Percentiles rank a stretch among this genome's conserved stretches.
Conservation (phyloP, 2,329 filamentous ascomycete genomes). For the Didymella lethalis region DNA sequence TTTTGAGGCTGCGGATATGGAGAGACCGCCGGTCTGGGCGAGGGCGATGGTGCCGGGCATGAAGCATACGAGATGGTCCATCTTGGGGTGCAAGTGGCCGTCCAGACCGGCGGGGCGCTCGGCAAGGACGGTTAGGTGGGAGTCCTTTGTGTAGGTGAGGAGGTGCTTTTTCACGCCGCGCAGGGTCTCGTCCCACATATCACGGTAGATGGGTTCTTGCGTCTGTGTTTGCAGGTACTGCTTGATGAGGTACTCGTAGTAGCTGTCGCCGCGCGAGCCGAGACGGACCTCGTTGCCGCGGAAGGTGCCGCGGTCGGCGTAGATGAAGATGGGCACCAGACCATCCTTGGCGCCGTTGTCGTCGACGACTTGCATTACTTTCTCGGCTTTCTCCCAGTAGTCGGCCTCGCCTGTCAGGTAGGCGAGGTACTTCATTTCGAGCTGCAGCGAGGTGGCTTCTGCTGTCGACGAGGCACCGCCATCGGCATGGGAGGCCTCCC, state of each 20-base stretch:
- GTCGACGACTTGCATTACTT: slow-evolving; percentile 90
- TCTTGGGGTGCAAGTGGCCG: slow-evolving; percentile 77
- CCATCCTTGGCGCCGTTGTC: slow-evolving; percentile 80
- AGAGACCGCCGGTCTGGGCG: slow-evolving; percentile 79
- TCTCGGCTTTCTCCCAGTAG: slow-evolving; percentile 92
- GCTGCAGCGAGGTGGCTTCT: slow-evolving; percentile 88
- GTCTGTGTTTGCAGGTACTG: slow-evolving; percentile 94
- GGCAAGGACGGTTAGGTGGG: slow-evolving; percentile 85
- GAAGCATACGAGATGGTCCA: slow-evolving; percentile 98
- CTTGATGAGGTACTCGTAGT: slow-evolving; percentile 98
- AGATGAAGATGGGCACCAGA: slow-evolving; percentile 89
- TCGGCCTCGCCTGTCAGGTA: slow-evolving; percentile 91
- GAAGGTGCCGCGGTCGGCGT: slow-evolving; percentile 80
- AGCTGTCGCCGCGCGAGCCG: slow-evolving; percentile 93
- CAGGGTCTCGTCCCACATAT: slow-evolving; percentile 92
- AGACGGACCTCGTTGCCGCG: slow-evolving; percentile 85
- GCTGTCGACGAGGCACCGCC: slow-evolving; percentile 91
- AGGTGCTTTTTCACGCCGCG: slow-evolving; percentile 89
- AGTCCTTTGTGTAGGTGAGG: slow-evolving; percentile 83
- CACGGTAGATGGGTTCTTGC: slow-evolving; percentile 83
- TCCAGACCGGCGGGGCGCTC: slow-evolving; percentile 80
- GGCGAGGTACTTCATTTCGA: slow-evolving; percentile 96
- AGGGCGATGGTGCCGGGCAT: slow-evolving; percentile 95
- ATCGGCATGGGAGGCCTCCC: slow-evolving; percentile 83
- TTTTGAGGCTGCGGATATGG: slow-evolving; percentile 77